A percentile compares a stretch with the other conserved stretches of the same genome.
These are phyloP conservation scores for Alternaria triticina DNA, from an alignment of 2,329 filamentous ascomycete species.

Conservation along the genomic window DNA sequence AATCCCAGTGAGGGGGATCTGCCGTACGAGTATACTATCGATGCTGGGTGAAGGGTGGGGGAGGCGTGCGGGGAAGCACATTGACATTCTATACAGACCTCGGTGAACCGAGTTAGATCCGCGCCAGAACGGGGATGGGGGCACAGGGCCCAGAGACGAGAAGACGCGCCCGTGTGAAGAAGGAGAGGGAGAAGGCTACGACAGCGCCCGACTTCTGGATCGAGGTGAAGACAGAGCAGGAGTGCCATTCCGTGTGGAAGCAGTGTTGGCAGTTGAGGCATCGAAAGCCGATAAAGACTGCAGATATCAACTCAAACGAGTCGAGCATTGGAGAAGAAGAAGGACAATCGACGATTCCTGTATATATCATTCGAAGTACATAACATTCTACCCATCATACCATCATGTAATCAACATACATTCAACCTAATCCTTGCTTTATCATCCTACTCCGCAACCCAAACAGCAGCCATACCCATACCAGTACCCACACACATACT, in stretches of 20 bases:
- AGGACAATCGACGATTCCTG: neutral
- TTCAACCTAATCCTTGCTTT: neutral
- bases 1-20: slow-evolving; percentile 37
- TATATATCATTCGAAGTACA: neutral
- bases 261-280: neutral
- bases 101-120: neutral
- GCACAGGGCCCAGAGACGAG: neutral
- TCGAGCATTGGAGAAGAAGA: neutral
- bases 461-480: slow-evolving; percentile 97
- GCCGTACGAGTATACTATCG: slow-evolving; percentile 40
- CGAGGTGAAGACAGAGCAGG: neutral
- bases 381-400: neutral
- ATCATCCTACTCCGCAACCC: slow-evolving; percentile 80
- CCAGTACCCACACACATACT: slow-evolving; percentile 95
- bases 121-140: too few relatives aligned
- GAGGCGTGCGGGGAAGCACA: neutral
- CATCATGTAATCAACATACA: neutral
- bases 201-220: neutral
- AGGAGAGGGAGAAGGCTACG: neutral
- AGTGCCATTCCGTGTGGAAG: neutral
- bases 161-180: neutral
- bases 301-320: neutral
- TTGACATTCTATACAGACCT: neutral
- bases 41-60: slow-evolving; percentile 12
- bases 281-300: too few relatives aligned